Percentiles rank a stretch among this genome's conserved stretches.
Conservation (phyloP, 805 yeast genomes). For the Crinitomyces ghanaensis region DNA sequence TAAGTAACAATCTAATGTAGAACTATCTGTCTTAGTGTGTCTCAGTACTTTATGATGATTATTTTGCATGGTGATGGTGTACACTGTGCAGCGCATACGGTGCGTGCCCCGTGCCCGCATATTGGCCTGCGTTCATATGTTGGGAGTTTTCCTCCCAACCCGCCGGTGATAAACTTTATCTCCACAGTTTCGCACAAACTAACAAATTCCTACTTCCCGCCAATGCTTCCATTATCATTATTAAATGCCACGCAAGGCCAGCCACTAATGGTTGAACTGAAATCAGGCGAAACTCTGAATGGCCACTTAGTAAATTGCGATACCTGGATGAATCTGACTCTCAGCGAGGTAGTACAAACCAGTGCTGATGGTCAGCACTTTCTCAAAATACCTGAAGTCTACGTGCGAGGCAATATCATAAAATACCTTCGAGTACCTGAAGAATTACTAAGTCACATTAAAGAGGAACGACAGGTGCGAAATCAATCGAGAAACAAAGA, state of each 20-base stretch:
- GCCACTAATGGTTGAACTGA: conserved; percentile 77
- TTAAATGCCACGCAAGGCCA: conserved; percentile 86
- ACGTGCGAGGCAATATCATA: conserved; percentile 70
- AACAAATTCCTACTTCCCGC: no score
- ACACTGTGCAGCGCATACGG: no score
- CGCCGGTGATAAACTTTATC: conserved; percentile 72
- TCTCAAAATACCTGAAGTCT: conserved; percentile 57
- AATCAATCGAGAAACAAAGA: conserved; percentile 23
- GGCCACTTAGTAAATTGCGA: conserved; percentile 83
- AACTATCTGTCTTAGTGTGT: no score
- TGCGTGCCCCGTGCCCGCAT: no score
- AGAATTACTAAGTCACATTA: conserved; percentile 26
- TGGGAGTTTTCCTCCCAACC: conserved; percentile 78
- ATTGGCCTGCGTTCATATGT: no score
- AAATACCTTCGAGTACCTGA: conserved; percentile 34
- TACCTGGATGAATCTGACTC: conserved; percentile 89
- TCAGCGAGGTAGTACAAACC: conserved; percentile 57
- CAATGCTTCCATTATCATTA: conserved; percentile 88
- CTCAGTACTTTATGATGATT: no score
- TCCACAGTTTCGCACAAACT: conserved; percentile 40
- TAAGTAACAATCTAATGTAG: no score
- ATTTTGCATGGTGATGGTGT: no score
- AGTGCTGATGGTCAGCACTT: conserved; percentile 43
- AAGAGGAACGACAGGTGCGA: conserved; percentile 28
- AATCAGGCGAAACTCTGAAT: conserved; percentile 78